A percentile compares a stretch with the other conserved stretches of the same genome.
These are phyloP conservation scores for Phytophthora sansomeana DNA, from an alignment of 352 stramenopile genomes.

Conservation along the genomic window DNA sequence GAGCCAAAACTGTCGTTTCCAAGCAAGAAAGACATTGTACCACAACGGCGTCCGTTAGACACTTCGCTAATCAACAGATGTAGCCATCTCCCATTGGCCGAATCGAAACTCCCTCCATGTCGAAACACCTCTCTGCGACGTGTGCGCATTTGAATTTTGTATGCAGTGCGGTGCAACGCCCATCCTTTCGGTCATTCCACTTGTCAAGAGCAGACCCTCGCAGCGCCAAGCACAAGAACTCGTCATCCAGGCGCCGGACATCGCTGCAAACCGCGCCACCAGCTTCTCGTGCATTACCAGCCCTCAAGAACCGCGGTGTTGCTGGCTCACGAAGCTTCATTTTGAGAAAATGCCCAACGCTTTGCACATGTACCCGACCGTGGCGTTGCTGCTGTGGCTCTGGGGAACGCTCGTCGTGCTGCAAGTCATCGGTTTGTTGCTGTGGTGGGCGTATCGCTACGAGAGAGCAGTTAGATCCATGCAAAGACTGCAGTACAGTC, in stretches of 20 bases:
- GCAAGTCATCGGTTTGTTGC: slow-evolving; percentile 42
- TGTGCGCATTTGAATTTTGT: slow-evolving; percentile 31
- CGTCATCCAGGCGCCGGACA: background rate
- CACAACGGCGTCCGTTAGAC: slow-evolving; percentile 22
- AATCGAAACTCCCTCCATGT: slow-evolving; percentile 16
- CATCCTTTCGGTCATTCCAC: slow-evolving; percentile 13
- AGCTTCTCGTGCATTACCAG: background rate
- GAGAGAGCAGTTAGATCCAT: slow-evolving; percentile 1
- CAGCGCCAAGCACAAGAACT: background rate
- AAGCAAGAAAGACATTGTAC: no score
- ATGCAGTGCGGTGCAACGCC: slow-evolving; percentile 9
- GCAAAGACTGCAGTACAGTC: slow-evolving; percentile 6
- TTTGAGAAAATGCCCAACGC: slow-evolving; percentile 37
- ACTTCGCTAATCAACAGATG: slow-evolving; percentile 4
- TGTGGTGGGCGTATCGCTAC: slow-evolving; percentile 36
- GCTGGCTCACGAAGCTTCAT: background rate
- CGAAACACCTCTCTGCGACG: slow-evolving; percentile 31
- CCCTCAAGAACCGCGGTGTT: background rate
- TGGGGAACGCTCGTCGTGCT: slow-evolving; percentile 35
- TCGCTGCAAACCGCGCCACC: background rate
- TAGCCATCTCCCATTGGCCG: slow-evolving; percentile 14
- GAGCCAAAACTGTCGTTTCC: background rate
- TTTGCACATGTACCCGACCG: slow-evolving; percentile 56
- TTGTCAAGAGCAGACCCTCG: no score
- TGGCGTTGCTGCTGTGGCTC: slow-evolving; percentile 39